A percentile compares a stretch with the other conserved stretches of the same genome.
phyloP scores from a whole-genome alignment of 805 yeast species.

The Saturnispora serradocipensis region DNA sequence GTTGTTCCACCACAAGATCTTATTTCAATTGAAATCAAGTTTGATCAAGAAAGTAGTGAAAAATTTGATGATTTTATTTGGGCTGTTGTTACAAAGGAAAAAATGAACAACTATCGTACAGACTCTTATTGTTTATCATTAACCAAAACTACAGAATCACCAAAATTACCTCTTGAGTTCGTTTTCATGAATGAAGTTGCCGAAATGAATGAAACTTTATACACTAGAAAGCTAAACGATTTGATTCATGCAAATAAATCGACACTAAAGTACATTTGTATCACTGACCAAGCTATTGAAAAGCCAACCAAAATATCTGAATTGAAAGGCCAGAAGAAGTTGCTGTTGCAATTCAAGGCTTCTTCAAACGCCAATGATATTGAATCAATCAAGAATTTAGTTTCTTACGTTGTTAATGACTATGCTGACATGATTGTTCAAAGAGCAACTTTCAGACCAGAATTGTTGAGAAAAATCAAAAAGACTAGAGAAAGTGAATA shows the following conservation, averaged over 20 bases:
- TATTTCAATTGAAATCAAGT: conserved; percentile 52
- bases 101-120: conserved; percentile 69
- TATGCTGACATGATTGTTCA: conserved; percentile 24
- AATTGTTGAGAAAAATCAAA: conserved; percentile 65
- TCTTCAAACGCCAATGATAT: conserved; percentile 43
- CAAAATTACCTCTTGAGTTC: conserved; percentile 58
- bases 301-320: conserved; percentile 58
- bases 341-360: conserved; percentile 45
- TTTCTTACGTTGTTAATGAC: conserved; percentile 46
- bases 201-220: conserved; percentile 65
- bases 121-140: conserved; percentile 75
- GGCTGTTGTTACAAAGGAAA: conserved; percentile 76
- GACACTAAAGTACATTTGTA: conserved; percentile 56
- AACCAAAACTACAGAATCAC: conserved; percentile 71
- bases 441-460: conserved; percentile 55
- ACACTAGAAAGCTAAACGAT: conserved; percentile 41
- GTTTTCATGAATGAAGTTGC: conserved; percentile 86
- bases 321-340: conserved; percentile 42
- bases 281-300: conserved; percentile 76
- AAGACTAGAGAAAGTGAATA: conserved; percentile 71
- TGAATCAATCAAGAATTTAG: conserved; percentile 44
- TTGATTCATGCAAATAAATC: conserved; percentile 31
- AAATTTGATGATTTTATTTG: conserved; percentile 64
- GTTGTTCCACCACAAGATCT: conserved; percentile 48
- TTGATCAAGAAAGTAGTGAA: conserved; percentile 33